phyloP scores from a whole-genome alignment of 2,329 filamentous ascomycete genomes.

The Curvularia spicifera region DNA sequence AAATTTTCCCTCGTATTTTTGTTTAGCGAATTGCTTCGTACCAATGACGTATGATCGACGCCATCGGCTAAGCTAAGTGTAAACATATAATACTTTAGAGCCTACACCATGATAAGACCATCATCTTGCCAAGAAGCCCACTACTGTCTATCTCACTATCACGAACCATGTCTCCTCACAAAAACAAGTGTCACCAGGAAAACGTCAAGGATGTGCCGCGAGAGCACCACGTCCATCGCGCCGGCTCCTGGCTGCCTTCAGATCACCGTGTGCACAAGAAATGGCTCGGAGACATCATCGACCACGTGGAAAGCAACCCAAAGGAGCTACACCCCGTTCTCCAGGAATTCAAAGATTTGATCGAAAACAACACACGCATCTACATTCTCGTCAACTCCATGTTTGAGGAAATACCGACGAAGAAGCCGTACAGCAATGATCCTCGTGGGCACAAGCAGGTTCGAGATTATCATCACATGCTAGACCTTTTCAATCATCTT shows the following conservation, averaged over 20 bases:
- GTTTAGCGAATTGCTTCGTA: neutral
- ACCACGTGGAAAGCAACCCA: constrained; percentile 60
- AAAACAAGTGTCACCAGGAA: constrained; percentile 16
- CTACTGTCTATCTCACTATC: neutral
- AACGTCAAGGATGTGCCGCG: constrained; percentile 22
- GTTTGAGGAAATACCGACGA: constrained; percentile 70
- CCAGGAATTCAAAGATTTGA: constrained; percentile 69
- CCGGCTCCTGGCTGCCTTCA: constrained; percentile 63
- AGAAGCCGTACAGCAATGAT: constrained; percentile 65
- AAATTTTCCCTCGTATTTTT: neutral
- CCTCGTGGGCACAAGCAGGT: constrained; percentile 69
- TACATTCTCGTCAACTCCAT: constrained; percentile 72
- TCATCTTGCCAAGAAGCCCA: neutral
- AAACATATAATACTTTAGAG: neutral
- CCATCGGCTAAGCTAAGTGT: neutral
- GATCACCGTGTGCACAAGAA: constrained; percentile 67
- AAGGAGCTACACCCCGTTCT: constrained; percentile 65
- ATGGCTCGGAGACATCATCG: constrained; percentile 66
- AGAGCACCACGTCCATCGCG: constrained; percentile 29
- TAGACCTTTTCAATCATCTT: constrained; percentile 68
- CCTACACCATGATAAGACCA: neutral
- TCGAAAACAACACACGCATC: constrained; percentile 67
- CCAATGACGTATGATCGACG: constrained; percentile 12
- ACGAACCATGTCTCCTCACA: constrained; percentile 1
- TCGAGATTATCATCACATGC: constrained; percentile 70